Evolutionary conservation across 1,284 basidiomycete genomes (phyloP).

Genomic region (Pterula multifida): DNA sequence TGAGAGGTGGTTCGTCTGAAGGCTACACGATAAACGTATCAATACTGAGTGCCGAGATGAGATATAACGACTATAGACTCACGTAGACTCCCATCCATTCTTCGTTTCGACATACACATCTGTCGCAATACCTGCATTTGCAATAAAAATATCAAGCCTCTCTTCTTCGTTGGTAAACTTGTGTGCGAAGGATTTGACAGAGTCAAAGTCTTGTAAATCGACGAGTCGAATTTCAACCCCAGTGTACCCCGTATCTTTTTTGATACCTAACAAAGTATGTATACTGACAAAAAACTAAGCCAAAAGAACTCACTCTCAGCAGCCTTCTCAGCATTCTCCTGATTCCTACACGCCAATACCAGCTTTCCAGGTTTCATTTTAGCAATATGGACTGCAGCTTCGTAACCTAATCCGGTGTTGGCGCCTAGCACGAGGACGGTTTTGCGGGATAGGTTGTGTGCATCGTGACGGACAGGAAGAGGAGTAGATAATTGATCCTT

Average conservation of each 20-base stretch:
- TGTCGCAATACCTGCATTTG: constrained; percentile 18
- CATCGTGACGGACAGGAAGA: background rate
- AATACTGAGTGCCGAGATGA: background rate
- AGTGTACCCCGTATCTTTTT: constrained; percentile 14
- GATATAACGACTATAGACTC: constrained; percentile 7
- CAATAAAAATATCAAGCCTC: constrained; percentile 20
- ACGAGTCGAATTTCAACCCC: constrained; percentile 16
- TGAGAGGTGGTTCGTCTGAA: constrained; percentile 21
- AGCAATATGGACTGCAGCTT: constrained; percentile 21
- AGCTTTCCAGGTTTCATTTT: constrained; percentile 18
- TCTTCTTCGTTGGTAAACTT: constrained; percentile 15
- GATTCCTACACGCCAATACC: constrained; percentile 18
- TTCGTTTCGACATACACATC: constrained; percentile 12
- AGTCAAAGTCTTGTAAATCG: constrained; percentile 19
- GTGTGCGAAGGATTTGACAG: constrained; percentile 18
- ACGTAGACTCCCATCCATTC: constrained; percentile 22
- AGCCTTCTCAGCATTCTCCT: constrained; percentile 15
- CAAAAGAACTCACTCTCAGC: constrained; percentile 10
- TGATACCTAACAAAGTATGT: background rate
- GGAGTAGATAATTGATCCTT: background rate
- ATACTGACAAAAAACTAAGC: background rate
- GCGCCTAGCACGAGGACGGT: constrained; percentile 21
- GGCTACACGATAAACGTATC: constrained; percentile 10
- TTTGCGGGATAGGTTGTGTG: constrained; percentile 17
- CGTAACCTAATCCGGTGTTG: constrained; percentile 22